A percentile compares a stretch with the other conserved stretches of the same genome.
These are phyloP conservation scores for Kalanchoe fedtschenkoi DNA, from an alignment of 164 flowering plant genomes.

Conservation along the genomic window DNA sequence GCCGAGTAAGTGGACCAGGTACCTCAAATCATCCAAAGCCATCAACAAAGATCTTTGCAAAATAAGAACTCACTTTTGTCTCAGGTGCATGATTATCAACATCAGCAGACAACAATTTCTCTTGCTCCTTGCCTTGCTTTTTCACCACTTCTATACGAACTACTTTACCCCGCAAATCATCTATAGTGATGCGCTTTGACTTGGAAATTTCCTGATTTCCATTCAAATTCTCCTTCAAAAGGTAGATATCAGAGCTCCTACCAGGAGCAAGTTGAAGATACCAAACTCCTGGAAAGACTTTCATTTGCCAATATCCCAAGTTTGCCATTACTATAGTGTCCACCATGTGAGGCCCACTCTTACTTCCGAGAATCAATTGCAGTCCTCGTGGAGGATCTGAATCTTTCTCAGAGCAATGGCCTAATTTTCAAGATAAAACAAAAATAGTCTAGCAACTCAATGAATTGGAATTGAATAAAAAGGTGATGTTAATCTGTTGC, in stretches of 20 bases:
- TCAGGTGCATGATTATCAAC: conserved; percentile 31
- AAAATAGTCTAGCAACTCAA: neutral
- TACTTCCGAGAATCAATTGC: conserved; percentile 90
- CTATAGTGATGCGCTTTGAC: conserved; percentile 58
- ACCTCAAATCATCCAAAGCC: neutral
- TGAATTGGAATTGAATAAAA: neutral
- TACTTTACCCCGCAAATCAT: conserved; percentile 81
- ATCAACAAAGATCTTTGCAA: neutral
- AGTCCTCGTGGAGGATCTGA: conserved; percentile 97
- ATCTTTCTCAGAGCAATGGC: conserved; percentile 95
- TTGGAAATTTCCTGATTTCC: conserved; percentile 21
- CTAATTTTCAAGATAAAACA: conserved; percentile 22
- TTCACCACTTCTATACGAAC: conserved; percentile 84
- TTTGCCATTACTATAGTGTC: conserved; percentile 98
- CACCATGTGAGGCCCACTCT: conserved; percentile 73
- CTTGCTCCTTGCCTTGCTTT: conserved; percentile 85
- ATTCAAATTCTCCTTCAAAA: conserved; percentile 42
- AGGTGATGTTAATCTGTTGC: neutral
- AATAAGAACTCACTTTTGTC: conserved; percentile 25
- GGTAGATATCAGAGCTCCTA: conserved; percentile 82
- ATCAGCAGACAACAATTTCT: conserved; percentile 44
- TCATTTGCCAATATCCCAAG: conserved; percentile 98
- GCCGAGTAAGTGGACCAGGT: too few relatives aligned
- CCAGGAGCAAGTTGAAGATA: conserved; percentile 96
- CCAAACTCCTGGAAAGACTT: conserved; percentile 95